Evolutionary conservation across 2,329 filamentous ascomycete species (phyloP).

Genomic region (Verticillium longisporum): DNA sequence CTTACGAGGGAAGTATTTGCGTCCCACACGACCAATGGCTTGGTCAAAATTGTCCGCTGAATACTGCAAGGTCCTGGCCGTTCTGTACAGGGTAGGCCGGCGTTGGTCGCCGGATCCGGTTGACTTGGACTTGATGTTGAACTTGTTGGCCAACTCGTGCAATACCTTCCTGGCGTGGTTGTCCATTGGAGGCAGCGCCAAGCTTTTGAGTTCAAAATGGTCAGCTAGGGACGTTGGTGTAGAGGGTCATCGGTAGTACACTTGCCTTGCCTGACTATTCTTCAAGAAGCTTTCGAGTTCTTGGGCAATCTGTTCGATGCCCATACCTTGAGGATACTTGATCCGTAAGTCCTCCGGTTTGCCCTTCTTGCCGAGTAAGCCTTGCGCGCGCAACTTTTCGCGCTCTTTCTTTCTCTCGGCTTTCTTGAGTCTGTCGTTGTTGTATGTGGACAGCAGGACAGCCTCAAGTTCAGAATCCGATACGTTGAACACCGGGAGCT

Average conservation of each 20-base stretch:
- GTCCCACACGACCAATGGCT: conserved; percentile 36
- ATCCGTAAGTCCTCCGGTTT: conserved; percentile 53
- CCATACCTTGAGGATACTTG: conserved; percentile 70
- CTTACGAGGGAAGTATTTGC: conserved; percentile 49
- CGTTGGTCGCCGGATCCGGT: conserved; percentile 65
- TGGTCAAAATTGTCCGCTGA: conserved; percentile 48
- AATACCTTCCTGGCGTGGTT: conserved; percentile 69
- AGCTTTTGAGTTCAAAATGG: conserved; percentile 32
- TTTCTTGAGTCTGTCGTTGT: conserved; percentile 65
- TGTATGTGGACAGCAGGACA: conserved; percentile 52
- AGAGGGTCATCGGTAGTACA: not conserved
- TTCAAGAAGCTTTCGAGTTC: conserved; percentile 69
- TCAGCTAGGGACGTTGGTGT: not conserved
- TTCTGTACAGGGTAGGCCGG: conserved; percentile 73
- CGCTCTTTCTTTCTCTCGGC: conserved; percentile 62
- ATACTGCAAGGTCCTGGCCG: conserved; percentile 56
- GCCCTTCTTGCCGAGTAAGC: conserved; percentile 54
- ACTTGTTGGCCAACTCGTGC: conserved; percentile 68
- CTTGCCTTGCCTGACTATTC: conserved; percentile 27
- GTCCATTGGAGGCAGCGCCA: conserved; percentile 78
- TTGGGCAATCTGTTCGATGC: conserved; percentile 59
- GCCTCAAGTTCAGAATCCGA: conserved; percentile 63
- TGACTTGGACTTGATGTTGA: conserved; percentile 81
- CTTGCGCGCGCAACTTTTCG: conserved; percentile 60
- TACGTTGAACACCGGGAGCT: conserved; percentile 44